Percentiles rank a stretch among this genome's conserved stretches.
Conservation (phyloP, 768 basidiomycete genomes). For the Sarcodon aspratus region DNA sequence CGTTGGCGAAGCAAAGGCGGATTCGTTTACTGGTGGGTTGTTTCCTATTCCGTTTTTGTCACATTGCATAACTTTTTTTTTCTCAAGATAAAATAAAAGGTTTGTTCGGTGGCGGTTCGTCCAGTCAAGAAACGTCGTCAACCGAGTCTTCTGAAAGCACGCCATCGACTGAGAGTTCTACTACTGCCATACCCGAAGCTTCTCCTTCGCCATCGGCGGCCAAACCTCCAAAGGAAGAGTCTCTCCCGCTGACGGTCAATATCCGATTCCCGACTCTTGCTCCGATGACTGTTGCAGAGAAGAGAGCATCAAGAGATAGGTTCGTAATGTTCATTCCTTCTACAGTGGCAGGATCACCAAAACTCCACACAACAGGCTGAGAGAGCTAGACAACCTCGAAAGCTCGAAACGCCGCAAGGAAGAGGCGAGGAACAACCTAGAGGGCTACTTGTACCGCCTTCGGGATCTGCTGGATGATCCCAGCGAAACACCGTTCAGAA, state of each 20-base stretch:
- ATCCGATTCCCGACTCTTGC: constrained; percentile 53
- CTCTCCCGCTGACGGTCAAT: constrained; percentile 56
- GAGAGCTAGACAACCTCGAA: constrained; percentile 71
- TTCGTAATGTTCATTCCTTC: constrained; percentile 21
- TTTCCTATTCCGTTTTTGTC: not conserved
- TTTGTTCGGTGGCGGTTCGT: constrained; percentile 60
- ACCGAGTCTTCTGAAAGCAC: not conserved
- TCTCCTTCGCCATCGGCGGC: constrained; percentile 16
- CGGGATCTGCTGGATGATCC: constrained; percentile 71
- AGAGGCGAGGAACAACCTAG: constrained; percentile 85
- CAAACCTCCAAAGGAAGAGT: constrained; percentile 40
- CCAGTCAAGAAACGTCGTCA: constrained; percentile 13
- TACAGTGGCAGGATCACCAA: not conserved
- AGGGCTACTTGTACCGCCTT: constrained; percentile 87
- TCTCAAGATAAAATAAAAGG: constrained; percentile 72
- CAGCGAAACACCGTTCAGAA: constrained; percentile 64
- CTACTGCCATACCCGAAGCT: constrained; percentile 15
- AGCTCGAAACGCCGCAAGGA: constrained; percentile 65
- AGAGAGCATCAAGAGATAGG: constrained; percentile 64
- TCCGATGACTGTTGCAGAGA: constrained; percentile 71
- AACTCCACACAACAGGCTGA: constrained; percentile 38
- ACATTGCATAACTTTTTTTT: constrained; percentile 7
- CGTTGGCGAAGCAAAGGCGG: constrained; percentile 74
- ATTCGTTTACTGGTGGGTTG: constrained; percentile 55
- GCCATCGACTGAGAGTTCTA: constrained; percentile 20